Base-by-base conservation (phyloP, 2,329 filamentous ascomycete genomes). In the Aspergillus flavus region DNA sequence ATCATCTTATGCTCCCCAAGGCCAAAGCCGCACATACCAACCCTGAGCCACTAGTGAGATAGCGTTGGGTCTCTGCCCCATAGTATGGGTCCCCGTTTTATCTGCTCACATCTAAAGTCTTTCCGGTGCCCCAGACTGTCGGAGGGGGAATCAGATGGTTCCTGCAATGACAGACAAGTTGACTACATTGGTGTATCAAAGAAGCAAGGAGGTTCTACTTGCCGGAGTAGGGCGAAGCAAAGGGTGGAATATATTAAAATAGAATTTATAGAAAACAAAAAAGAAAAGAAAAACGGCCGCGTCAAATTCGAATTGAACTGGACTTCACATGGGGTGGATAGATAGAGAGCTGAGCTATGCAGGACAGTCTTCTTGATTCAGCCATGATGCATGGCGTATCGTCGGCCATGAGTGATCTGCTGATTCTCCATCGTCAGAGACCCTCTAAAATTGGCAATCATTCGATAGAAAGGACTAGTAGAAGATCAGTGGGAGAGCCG, bases 1-100 rank as follows among this genome's bases (percentile, higher is more conserved):
- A 36, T 46, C 41, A n/a, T 59, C 12, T 41, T 30, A 26, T 50
- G 30, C 12, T 19, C 16, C 48, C 45, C 19, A n/a, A 32, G 26
- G 23, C 26, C 32, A 69, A 69, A 65, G 65, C 69, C 69, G 70
- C 70, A 70, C 65, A 66, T 69, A 65, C 65, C 69, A 62, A 62
- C 50, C 28, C 32, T 41, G 30, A 63, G 65, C 69, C 68, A 67
- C 67, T 67, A 67, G 63, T 64, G 60, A 63, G 64, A 67, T 64
- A 58, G 59, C 32, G 34, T 36, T 43, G 43, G 30, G 41, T 52
- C 57, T 36, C 34, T 53, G 43, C 32, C 45, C 45, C 57, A 53
- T 59, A 39, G 10, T 50, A 45, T 34, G 36, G 57, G 34, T n/a
- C 46, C 46, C 45, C n/a, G n/a, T 50, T 59, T 53, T 28, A 36